Base-by-base conservation (phyloP, 768 basidiomycete genomes). In the Lactarius quietus region DNA sequence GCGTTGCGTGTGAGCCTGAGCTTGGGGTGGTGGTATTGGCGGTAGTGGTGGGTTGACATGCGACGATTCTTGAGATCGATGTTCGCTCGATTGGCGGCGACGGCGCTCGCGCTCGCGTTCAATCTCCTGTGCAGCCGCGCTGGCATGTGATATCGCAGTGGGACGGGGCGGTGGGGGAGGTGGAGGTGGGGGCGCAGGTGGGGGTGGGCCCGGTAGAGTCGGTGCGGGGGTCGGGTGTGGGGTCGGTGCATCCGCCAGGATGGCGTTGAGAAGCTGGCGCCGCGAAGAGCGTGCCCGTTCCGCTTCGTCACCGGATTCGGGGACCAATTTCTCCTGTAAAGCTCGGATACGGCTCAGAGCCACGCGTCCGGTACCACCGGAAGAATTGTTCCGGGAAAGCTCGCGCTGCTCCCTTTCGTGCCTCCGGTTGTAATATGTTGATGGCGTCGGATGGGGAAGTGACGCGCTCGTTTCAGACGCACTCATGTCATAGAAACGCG, bases 61-160 rank as follows among this genome's bases (percentile, higher is more conserved):
- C 7, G 64, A 52, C 3, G 60, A 61, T 9, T 55, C 62, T n/a
- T n/a, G n/a, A 56, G 26, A 23, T 57, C 66, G 66, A 61, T 51
- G 45, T 38, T 62, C 64, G 52, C 62, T 62, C 57, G 67, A 68
- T 29, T 70, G 61, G 12, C 59, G 43, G 39, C 67, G 63, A 20
- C 67, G 67, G 33, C 68, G 67, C n/a, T 68, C 66, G 41, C 68
- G 68, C 51, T 69, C 68, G 28, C 68, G 69, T 55, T 66, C 65
- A 6, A 66, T 62, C 26, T 57, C 64, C 38, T 65, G 45, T 48
- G 69, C 69, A 23, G 69, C 69, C 1, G 67, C 35, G 31, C 69
- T 70, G 17, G 69, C 69, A 45, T 61, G 69, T 17, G 69, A 70
- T 23, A 70, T 60, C 17, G 51, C 55, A 17, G 18, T 68, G 9